phyloP scores from a whole-genome alignment of 805 yeast species.

The Candida oleophila region DNA sequence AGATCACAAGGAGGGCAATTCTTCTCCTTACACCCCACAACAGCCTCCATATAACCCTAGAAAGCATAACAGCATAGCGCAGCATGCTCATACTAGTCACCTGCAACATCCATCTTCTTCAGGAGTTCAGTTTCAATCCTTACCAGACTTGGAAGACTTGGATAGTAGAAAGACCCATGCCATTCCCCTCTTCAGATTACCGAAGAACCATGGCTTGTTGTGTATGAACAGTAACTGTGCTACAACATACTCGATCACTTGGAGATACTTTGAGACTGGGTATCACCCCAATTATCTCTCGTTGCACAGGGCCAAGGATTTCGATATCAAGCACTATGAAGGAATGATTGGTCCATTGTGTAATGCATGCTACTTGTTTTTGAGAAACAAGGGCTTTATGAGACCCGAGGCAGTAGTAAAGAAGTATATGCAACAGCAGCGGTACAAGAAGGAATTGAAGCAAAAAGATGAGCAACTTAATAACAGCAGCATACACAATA shows the following conservation, averaged over 20 bases:
- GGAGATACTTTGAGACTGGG: constrained; percentile 45
- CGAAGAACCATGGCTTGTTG: constrained; percentile 36
- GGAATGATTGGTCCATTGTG: constrained; percentile 50
- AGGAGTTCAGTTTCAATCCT: constrained; percentile 29
- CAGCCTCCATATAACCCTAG: constrained; percentile 35
- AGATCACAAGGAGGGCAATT: constrained; percentile 21
- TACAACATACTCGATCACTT: constrained; percentile 36
- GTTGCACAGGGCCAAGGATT: constrained; percentile 35
- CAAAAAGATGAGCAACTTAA: constrained; percentile 22
- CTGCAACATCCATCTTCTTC: constrained; percentile 11
- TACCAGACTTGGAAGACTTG: constrained; percentile 44
- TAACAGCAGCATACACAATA: constrained; percentile 4
- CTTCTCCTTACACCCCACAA: constrained; percentile 42
- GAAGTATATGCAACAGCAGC: constrained; percentile 44
- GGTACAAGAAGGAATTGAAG: constrained; percentile 37
- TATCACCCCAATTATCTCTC: constrained; percentile 37
- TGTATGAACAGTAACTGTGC: constrained; percentile 43
- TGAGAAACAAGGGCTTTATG: constrained; percentile 43
- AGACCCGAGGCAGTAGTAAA: constrained; percentile 46
- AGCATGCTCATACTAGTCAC: constrained; percentile 7
- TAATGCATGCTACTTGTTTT: constrained; percentile 45
- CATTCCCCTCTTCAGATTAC: constrained; percentile 36
- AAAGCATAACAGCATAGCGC: constrained; percentile 2
- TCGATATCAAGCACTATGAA: constrained; percentile 40
- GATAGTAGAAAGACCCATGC: constrained; percentile 44